These are phyloP conservation scores for Cronartium quercuum DNA, from an alignment of 1,284 basidiomycete genomes.

Conservation along the genomic window DNA sequence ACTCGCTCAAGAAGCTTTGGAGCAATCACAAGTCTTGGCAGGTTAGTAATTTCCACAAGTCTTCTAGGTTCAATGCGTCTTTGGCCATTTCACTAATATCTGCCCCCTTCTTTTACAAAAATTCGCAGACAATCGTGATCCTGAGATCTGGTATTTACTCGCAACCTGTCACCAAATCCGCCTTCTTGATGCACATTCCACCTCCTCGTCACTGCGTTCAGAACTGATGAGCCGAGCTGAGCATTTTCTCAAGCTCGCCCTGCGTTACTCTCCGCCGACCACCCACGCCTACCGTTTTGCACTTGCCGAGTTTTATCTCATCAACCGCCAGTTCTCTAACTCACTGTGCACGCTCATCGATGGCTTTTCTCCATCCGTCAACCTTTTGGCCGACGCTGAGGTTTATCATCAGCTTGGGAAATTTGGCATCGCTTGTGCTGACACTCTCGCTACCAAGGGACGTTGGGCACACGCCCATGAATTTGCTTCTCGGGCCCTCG, in stretches of 20 bases:
- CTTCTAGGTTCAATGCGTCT: background rate
- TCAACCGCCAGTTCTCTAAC: background rate
- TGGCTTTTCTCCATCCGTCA: conserved; percentile 3
- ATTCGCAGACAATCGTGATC: background rate
- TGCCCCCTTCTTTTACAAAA: background rate
- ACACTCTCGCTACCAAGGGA: background rate
- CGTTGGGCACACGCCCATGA: background rate
- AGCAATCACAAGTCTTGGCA: conserved; percentile 1
- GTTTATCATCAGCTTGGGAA: conserved; percentile 21
- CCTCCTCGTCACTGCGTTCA: background rate
- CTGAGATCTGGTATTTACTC: conserved; percentile 16
- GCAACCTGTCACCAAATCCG: conserved; percentile 12
- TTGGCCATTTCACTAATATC: background rate
- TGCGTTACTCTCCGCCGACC: background rate
- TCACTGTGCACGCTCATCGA: background rate
- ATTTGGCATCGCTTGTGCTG: conserved; percentile 5
- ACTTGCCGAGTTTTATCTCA: conserved; percentile 16
- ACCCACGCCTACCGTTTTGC: conserved; percentile 12
- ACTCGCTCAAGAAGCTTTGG: conserved; percentile 25
- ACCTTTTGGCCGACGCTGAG: background rate
- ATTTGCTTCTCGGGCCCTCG: background rate
- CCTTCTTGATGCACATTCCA: background rate
- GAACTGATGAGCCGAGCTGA: background rate
- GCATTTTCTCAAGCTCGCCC: conserved; percentile 1
- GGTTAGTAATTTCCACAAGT: background rate